Base-by-base conservation (phyloP, 805 yeast genomes). In the Teunomyces kruisii region DNA sequence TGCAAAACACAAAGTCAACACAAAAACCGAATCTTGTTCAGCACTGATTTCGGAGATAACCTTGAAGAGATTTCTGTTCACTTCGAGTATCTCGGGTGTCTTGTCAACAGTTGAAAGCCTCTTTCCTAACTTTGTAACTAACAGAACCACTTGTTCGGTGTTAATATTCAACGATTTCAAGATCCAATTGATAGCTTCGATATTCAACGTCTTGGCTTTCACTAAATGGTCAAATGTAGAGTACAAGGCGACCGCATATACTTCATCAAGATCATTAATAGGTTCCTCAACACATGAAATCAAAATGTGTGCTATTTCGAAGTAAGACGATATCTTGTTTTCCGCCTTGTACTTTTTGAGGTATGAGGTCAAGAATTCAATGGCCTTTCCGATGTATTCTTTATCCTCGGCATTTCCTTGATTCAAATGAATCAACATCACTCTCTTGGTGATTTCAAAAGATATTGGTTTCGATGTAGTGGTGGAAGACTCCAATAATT, bases 381-480 rank as follows among this genome's bases (percentile, higher is more conserved):
- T 39, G 1, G 59, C 37, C 3, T 35, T 24, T 1, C 43, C 29
- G 3, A 68, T 29, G 42, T 62, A 75, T 1, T 42, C 19, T n/a
- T 47, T 40, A 36, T 59, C 56, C 2, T 52, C 33, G 12, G 37
- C 27, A 15, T 68, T 75, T 14, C 67, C 66, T 48, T 78, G 80
- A 12, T 63, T 61, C 16, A 72, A 36, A 51, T 78, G 74, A 32
- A 69, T 63, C 0, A 31, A 39, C 72, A 81, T 72, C 1, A 81
- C 51, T 1, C 46, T 51, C 33, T 66, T 56, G 38, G 73, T 16
- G 17, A 46, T 43, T 8, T 46, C 42, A 17, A 29, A 30, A 6
- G 49, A 39, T 10, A 38, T 29, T 9, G 19, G 27, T 8, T 39
- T 33, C 3, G 47, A 40, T 10, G 31, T 45, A 7, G n/a, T 9